Evolutionary conservation across 2,329 filamentous ascomycete species (phyloP).

Genomic region (Trichoderma gracile): DNA sequence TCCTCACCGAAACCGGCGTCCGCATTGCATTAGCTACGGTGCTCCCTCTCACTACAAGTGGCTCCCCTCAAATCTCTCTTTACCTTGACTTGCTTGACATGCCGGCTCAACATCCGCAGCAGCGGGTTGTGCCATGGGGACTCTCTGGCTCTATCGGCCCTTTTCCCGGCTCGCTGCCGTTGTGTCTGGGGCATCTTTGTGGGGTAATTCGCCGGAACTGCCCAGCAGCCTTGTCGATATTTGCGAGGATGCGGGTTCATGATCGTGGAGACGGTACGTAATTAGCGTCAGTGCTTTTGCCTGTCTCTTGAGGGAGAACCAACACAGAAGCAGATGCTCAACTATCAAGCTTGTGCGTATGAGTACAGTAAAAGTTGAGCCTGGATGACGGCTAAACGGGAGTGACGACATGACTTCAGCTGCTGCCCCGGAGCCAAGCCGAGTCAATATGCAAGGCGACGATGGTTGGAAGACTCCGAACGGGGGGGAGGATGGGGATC

Average conservation of each 20-base stretch:
- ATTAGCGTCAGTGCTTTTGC: constrained; percentile 9
- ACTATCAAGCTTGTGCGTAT: no score
- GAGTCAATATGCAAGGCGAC: not conserved
- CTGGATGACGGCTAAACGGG: not conserved
- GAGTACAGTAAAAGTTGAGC: not conserved
- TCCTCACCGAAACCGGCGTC: constrained; percentile 5
- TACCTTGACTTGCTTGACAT: not conserved
- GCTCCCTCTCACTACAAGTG: constrained; percentile 7
- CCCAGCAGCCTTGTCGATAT: not conserved
- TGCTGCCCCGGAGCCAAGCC: not conserved
- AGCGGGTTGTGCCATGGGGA: constrained; percentile 1
- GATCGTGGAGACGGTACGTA: constrained; percentile 13
- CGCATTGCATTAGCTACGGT: not conserved
- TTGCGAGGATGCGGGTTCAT: not conserved
- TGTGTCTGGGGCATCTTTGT: constrained; percentile 14
- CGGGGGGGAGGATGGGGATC: not conserved
- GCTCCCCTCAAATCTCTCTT: not conserved
- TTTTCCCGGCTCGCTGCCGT: constrained; percentile 17
- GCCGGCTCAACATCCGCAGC: not conserved
- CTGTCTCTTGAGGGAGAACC: not conserved
- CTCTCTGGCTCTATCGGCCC: constrained; percentile 13
- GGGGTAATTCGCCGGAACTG: constrained; percentile 4
- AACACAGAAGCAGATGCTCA: no score
- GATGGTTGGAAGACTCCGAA: not conserved
- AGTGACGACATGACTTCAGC: not conserved